These are phyloP conservation scores for Oenanthe javanica DNA, from an alignment of 140 eudicot genomes.

Conservation along the genomic window DNA sequence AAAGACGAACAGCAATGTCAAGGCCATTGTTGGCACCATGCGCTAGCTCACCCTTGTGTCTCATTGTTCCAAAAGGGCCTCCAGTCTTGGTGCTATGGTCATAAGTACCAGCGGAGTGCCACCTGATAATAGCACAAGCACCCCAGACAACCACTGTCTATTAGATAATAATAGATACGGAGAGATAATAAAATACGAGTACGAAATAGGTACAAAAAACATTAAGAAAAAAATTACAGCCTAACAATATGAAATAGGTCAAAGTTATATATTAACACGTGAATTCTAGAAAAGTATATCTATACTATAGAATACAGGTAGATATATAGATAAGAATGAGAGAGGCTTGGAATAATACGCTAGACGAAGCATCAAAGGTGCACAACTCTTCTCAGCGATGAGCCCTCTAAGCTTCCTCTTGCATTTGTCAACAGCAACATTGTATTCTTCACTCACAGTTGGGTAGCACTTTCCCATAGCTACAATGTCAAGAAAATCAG, in stretches of 20 bases:
- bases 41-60: neutral
- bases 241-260: neutral
- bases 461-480: slow-evolving; percentile 4
- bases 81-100: neutral
- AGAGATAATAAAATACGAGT: neutral
- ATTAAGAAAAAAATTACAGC: neutral
- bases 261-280: neutral
- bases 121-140: neutral
- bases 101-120: slow-evolving; percentile 11
- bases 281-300: neutral
- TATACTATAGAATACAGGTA: neutral
- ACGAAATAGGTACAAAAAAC: neutral
- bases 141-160: neutral
- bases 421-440: slow-evolving; percentile 2
- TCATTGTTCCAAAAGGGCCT: slow-evolving; percentile 1
- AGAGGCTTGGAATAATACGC: neutral
- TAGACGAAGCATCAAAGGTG: slow-evolving; percentile 9
- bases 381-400: neutral
- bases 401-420: slow-evolving; percentile 3
- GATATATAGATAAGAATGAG: neutral
- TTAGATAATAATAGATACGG: neutral
- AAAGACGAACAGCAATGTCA: neutral
- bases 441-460: slow-evolving; percentile 2
- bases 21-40: slow-evolving; percentile 10
- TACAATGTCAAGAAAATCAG: neutral